Base-by-base conservation (phyloP, 2,329 filamentous ascomycete genomes). In the Cordyceps javanica region DNA sequence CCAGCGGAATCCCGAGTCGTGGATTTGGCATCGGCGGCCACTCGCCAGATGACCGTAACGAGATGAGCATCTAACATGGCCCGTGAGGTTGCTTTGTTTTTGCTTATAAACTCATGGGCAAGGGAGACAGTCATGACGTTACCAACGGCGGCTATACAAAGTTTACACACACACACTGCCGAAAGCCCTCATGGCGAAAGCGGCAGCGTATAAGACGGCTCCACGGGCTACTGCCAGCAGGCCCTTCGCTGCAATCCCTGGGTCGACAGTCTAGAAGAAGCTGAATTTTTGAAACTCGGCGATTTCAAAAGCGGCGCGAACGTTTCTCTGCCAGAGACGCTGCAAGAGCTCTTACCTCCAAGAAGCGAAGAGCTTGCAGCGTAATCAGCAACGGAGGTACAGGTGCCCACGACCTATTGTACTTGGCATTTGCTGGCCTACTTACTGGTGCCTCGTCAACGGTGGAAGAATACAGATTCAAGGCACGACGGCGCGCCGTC, bases 201-300 rank as follows among this genome's bases (percentile, higher is more conserved):
- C 88, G 2, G 76, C 81, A 0, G 71, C 75, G 11, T 75, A 77
- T 58, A 79, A 82, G 42, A 81, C 84, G 1, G n/a, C 79, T 89
- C 13, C 90, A 95, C 60, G 87, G 85, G 8, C 79, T 90, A 19
- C 75, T 95, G 1, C 89, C 90, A 10, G 81, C 87, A 1, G 83
- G 86, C 61, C 73, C 92, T 14, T 79, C 82, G 6, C 75, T 62
- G 28, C 49, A 60, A 1, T 55, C 55, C 14, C 21, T 46, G 1
- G 13, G 16, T 10, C 48, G 10, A 32, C 16, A 10, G 16, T 11
- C 11, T 58, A 36, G 54, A 21, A 23, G 19, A 57, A 25, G 32
- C 19, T 58, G 13, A 41, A n/a, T n/a, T n/a, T n/a, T n/a, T n/a
- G n/a, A n/a, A n/a, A n/a, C 45, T 48, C 2, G 26, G 10, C 3